Conservation (phyloP, 257 asterid species). For the Salvia splendens region DNA sequence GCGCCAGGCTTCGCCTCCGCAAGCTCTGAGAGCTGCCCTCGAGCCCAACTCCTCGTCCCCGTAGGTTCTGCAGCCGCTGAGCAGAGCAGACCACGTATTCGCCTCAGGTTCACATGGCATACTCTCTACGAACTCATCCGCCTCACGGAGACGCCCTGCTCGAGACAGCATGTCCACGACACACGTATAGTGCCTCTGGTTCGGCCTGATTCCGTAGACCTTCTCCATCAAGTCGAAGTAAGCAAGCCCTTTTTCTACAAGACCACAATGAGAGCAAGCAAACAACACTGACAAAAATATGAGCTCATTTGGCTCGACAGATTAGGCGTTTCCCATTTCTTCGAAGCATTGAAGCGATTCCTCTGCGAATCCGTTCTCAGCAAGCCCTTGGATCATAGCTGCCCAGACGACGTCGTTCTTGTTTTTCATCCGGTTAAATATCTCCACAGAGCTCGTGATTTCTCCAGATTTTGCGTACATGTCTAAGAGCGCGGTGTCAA, state of each 20-base stretch:
- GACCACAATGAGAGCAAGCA: slow-evolving; percentile 83
- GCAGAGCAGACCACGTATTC: slow-evolving; percentile 72
- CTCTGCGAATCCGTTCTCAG: slow-evolving; percentile 70
- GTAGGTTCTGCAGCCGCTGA: slow-evolving; percentile 66
- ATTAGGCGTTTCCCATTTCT: slow-evolving; percentile 45
- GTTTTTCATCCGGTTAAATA: slow-evolving; percentile 47
- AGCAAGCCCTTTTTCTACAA: slow-evolving; percentile 64
- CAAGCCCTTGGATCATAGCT: slow-evolving; percentile 87
- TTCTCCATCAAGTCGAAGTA: slow-evolving; percentile 70
- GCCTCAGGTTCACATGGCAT: slow-evolving; percentile 68
- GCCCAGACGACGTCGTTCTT: slow-evolving; percentile 76
- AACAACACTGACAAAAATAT: slow-evolving; percentile 61
- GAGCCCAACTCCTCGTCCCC: slow-evolving; percentile 50
- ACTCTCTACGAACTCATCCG: slow-evolving; percentile 50
- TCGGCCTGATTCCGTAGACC: slow-evolving; percentile 56
- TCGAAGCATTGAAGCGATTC: slow-evolving; percentile 64
- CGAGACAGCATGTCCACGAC: slow-evolving; percentile 82
- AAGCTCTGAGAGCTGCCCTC: slow-evolving; percentile 40
- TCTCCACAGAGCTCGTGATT: slow-evolving; percentile 49
- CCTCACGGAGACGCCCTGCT: slow-evolving; percentile 68
- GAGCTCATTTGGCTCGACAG: slow-evolving; percentile 53
- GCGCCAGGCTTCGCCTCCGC: slow-evolving; percentile 58
- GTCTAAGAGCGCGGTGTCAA: slow-evolving; percentile 72
- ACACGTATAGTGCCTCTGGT: slow-evolving; percentile 55
- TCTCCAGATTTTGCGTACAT: slow-evolving; percentile 84